Evolutionary conservation across 495 filamentous ascomycete species (phyloP), one percentile per base, ranked within the genome.

Genomic region (Neurospora terricola): DNA sequence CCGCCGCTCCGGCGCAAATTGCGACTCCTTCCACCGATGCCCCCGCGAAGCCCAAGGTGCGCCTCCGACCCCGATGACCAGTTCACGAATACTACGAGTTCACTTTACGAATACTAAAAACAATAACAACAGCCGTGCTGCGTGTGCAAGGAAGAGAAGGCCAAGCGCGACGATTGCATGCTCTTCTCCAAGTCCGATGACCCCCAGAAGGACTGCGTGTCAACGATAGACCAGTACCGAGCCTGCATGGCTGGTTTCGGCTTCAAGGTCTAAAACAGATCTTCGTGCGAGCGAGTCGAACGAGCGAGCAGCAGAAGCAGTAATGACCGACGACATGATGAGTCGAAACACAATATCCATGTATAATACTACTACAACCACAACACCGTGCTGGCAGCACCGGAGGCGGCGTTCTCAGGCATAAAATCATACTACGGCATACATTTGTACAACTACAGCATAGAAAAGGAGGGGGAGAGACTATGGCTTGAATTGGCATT

Each of bases 81-180:
- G n/a, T n/a, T n/a, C n/a, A n/a, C n/a, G n/a, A n/a, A n/a, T n/a
- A n/a, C n/a, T n/a, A n/a, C n/a, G n/a, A n/a, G n/a, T n/a, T n/a
- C n/a, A n/a, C n/a, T n/a, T n/a, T n/a, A n/a, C n/a, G n/a, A n/a
- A n/a, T 34, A 36, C 70, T 70, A 70, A 75, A 43, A 14, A 11
- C 9, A n/a, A 18, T n/a, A 8, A 38, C 30, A 62, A 43, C 79
- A 97, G 94, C 94, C 94, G 40, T 97, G 94, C 88, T 97, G 95
- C 82, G 96, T 99, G 27, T 99, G 96, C 89, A 97, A 95, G 78
- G 88, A 93, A 66, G 96, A 99, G 82, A 99, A 99, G 81, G 87
- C 92, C 73, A 83, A 86, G 73, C 93, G 96, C 73, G 96, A 99
- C 82, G 96, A 99, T 84, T 99, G 96, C 86, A 98, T 99, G 95